Base-by-base conservation (phyloP, 2,329 filamentous ascomycete species). In the Clarireedia monteithiana region DNA sequence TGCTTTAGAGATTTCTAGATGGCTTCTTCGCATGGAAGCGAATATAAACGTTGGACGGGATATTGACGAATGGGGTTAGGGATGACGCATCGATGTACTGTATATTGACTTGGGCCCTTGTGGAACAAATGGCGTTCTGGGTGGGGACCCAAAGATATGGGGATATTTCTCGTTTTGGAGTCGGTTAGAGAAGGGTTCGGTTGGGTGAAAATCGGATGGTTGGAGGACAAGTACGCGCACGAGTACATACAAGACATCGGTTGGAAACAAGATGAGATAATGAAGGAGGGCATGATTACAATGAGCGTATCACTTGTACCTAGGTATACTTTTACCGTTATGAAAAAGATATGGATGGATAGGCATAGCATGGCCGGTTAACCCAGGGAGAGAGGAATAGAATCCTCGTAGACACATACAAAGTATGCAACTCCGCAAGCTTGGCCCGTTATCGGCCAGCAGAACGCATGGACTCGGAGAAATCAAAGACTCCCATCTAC, bases 1-100 rank as follows among this genome's bases (percentile, higher is more conserved):
- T 82, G 77, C 64, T 92, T 92, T 69, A 76, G 77, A 59, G 85
- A 87, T 60, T 91, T 92, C 70, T 91, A 55, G 36, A 55, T 24
- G 23, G 9, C 6, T 34, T 26, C 45, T 45, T 39, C 24, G 64
- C 26, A 24, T 40, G 51, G 23, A 14, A 20, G 20, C 24, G 60
- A 44, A n/a, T 6, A 38, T 12, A 23, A 36, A 20, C 46, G 30
- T 9, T 4, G 42, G 23, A 14, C 15, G 27, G 42, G 38, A 4
- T 27, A 26, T 49, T n/a, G 49, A 42, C 40, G 49, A 53, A 46
- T 46, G 15, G 12, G 34, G 20, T 34, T 34, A 12, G 9, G 30
- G 30, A 34, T 34, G 30, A 34, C 30, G 38, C 34, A 49, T 54
- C 15, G 36, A 44, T 49, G 45, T 54, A 49, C 26, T 34, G 14